Conservation (phyloP, 257 asterid species). For the Ophiorrhiza pumila region DNA sequence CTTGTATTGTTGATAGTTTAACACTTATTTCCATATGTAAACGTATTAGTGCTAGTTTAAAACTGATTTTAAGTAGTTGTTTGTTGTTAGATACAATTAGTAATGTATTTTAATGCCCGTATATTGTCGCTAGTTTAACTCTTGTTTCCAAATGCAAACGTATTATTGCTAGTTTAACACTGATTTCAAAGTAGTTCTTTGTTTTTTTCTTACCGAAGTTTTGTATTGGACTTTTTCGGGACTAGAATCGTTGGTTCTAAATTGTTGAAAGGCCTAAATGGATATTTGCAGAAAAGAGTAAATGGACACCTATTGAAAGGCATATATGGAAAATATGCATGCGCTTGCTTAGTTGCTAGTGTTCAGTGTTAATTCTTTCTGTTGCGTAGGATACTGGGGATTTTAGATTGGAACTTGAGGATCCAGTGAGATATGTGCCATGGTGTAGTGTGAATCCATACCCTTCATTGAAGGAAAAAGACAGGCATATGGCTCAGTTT, state of each 20-base stretch:
- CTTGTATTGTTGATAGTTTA: too few species aligned
- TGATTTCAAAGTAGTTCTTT: not conserved
- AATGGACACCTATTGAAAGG: not conserved
- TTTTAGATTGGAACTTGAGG: conserved; percentile 61
- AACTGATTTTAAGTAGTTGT: too few species aligned
- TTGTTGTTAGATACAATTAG: too few species aligned
- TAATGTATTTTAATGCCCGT: too few species aligned
- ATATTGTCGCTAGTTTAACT: too few species aligned
- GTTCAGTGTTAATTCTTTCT: conserved; percentile 5
- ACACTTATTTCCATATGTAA: not conserved
- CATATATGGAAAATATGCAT: not conserved
- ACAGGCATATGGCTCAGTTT: conserved; percentile 48
- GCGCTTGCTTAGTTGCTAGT: not conserved
- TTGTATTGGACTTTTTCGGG: not conserved
- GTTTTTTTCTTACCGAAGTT: too few species aligned
- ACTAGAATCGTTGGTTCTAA: not conserved
- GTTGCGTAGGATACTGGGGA: conserved; percentile 57
- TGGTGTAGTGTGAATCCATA: conserved; percentile 93
- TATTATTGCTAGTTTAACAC: not conserved
- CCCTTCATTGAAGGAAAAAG: conserved; percentile 50
- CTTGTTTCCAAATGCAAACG: too few species aligned
- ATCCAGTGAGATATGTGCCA: conserved; percentile 56
- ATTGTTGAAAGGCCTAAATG: not conserved
- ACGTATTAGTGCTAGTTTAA: too few species aligned
- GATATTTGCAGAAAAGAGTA: not conserved